Evolutionary conservation across 345 rosid species (phyloP), one percentile per base, ranked within the genome.

Genomic region (Kernera saxatilis): DNA sequence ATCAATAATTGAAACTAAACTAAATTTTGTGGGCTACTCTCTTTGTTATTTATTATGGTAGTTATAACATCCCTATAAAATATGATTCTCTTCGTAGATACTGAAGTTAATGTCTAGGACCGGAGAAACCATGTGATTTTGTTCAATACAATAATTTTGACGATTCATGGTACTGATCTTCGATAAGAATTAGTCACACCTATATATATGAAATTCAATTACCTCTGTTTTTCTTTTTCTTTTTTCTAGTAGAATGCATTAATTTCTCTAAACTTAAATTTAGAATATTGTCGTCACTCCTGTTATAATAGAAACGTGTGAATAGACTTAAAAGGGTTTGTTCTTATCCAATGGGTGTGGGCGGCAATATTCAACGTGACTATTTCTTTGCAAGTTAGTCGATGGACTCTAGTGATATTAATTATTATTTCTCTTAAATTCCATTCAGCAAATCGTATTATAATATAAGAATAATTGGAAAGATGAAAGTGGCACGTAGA

Each of bases 271-370:
- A 32, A n/a, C 19, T 19, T 19, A 30, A 14, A 30, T 49, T 27
- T 26, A 23, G 12, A 64, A 54, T 23, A 41, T 17, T 22, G 35
- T 29, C 62, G 60, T 71, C 54, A 61, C 10, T 72, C 48, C 30
- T 50, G 61, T 62, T 23, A 43, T 41, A 56, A 51, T 44, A 27
- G n/a, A 64, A 56, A 57, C 60, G 67, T 66, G 72, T 73, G 67
- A 65, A 56, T 56, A 48, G 70, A 72, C 39, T 43, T 53, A 2
- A 27, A 72, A 48, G 21, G 5, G 17, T 23, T 23, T 50, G 63
- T 49, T 74, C 73, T 58, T 67, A 74, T 74, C 78, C 73, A 67
- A 67, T 74, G 55, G 29, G 13, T 43, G 73, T 58, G 67, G 67
- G 44, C 10, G 35, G 46, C 21, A 66, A 67, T 22, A 21, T 66